Evolutionary conservation across 148 eudicot genomes (phyloP).

Genomic region (Rhododendron simsii): DNA sequence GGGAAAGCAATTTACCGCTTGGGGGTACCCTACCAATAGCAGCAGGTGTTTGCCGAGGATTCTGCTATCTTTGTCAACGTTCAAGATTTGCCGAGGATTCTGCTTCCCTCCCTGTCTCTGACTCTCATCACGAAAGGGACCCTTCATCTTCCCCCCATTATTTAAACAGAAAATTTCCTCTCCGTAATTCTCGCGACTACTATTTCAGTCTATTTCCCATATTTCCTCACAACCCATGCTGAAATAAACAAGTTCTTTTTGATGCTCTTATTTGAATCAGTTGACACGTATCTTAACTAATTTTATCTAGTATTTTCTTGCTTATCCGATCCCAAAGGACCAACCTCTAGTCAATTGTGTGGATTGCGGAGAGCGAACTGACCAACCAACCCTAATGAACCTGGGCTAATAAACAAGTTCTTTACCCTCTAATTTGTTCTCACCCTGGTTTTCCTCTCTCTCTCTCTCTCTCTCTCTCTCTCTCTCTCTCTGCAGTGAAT

Average conservation of each 20-base stretch:
- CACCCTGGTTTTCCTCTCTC: background rate
- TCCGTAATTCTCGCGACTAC: background rate
- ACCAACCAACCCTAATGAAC: background rate
- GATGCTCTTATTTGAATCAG: fast-evolving
- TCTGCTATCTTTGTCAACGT: background rate
- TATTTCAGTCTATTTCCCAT: background rate
- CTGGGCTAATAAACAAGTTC: background rate
- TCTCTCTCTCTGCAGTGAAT: background rate
- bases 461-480: background rate
- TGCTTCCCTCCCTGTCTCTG: slow-evolving; percentile 40
- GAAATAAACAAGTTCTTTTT: background rate
- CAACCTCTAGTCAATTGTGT: no score
- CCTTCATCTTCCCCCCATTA: slow-evolving; percentile 27
- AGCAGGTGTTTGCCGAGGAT: no score
- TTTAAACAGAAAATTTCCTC: background rate
- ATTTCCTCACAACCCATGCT: background rate
- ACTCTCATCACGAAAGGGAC: slow-evolving; percentile 62
- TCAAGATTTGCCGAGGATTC: slow-evolving; percentile 42
- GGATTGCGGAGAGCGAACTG: no score
- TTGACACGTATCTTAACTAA: no score
- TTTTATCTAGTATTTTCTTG: no score
- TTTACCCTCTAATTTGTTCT: background rate
- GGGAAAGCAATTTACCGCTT: no score
- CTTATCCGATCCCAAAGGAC: no score
- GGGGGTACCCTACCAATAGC: no score